Evolutionary conservation across 2,329 filamentous ascomycete species (phyloP), one percentile per base, ranked within the genome.

Genomic region (Ampelomyces quisqualis): DNA sequence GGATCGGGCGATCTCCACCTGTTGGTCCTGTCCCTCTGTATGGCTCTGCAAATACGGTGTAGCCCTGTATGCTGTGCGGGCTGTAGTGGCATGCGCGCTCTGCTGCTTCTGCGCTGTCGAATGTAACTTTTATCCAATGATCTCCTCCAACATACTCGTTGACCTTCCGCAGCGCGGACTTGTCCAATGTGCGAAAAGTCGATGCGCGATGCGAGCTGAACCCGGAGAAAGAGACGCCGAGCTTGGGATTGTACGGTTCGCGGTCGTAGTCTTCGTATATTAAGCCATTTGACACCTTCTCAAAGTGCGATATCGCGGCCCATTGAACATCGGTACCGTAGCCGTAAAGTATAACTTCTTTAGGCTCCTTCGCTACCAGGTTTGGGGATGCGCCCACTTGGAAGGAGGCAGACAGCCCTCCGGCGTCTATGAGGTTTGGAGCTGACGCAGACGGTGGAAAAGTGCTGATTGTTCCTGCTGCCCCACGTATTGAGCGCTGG

Each of bases 221-320:
- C 1, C 84, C 79, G 62, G 87, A 71, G 38, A 40, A 40, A 13
- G 31, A 28, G 13, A 34, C 18, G n/a, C 72, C 86, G 73, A 86
- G 91, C 43, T 85, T 79, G 48, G 83, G 78, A 40, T 81, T 76
- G 2, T 88, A 86, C n/a, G 91, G 85, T 50, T 87, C 84, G 48
- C 91, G 84, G 7, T 90, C 82, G 69, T 97, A 97, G 70, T 96
- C 90, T 71, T 97, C 91, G 69, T 90, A 90, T 64, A 96, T 88
- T 49, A 81, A 73, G 18, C 90, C 90, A 21, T 72, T 70, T 5
- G 88, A 91, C 28, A 95, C 82, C 45, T 84, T 80, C 73, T 96
- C 91, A 71, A 86, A 97, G 70, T 88, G 88, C 54, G 86, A 83
- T 56, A 97, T 84, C 22, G 90, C 90, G 19, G 90, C 89, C 78